Evolutionary conservation across 2,329 filamentous ascomycete species (phyloP), one percentile per base, ranked within the genome.

Genomic region (Huntiella moniliformis): DNA sequence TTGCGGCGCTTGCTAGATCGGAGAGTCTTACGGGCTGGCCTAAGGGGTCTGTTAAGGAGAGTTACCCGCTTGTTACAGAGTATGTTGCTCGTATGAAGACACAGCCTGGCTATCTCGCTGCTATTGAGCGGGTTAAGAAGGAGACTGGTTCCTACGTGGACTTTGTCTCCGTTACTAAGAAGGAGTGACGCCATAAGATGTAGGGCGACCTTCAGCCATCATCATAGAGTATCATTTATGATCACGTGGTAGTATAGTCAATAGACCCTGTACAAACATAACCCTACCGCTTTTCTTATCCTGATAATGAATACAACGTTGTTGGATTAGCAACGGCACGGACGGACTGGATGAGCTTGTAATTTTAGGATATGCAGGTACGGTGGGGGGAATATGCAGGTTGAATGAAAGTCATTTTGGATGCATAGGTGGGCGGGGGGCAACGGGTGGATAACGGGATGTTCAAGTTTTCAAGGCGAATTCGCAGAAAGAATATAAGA

Each of bases 101-200:
- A 3, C 61, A 69, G 53, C 60, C 65, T 2, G 69, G 70, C 0
- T 74, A 70, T 50, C 58, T 62, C 56, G 62, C 53, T 53, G 67
- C 68, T 12, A 56, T 66, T 40, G 61, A 64, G 50, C 69, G 67
- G 61, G 64, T 74, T 43, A 59, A 63, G 54, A 61, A 66, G 52
- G 59, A 72, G 18, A 69, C 71, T 50, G 66, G 65, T 13, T 55
- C 57, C 18, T 61, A 58, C 50, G 45, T 51, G 35, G 34, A 51
- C 6, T 34, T 51, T 28, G 22, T 28, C 22, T 7, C 22, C 7
- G 22, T 28, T 28, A 28, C 22, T 28, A 28, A 28, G 4, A 28
- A 28, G 22, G 22, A 28, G 22, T 28, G 22, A 28, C 22, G 22
- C 22, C 22, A 28, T 28, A 28, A 28, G 22, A 28, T 28, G 22